Percentiles rank a stretch among this genome's conserved stretches.
Conservation (phyloP, 1,284 basidiomycete species). For the Leccinum huronense region DNA sequence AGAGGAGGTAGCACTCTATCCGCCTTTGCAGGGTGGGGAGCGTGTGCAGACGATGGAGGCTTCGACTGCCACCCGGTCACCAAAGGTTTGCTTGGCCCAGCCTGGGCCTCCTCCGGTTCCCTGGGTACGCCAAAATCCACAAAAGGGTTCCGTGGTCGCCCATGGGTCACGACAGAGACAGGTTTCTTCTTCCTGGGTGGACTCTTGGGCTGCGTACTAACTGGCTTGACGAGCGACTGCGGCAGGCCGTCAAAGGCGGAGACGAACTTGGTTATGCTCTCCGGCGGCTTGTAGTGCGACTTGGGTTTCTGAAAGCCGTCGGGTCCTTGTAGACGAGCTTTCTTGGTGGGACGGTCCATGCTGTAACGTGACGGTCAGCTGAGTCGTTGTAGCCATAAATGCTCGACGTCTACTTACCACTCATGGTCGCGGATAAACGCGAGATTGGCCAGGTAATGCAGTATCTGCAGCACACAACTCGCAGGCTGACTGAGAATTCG, state of each 20-base stretch:
- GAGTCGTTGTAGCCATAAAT: conserved; percentile 13
- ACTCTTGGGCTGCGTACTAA: not conserved
- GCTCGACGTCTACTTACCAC: not conserved
- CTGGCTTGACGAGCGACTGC: conserved; percentile 6
- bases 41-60: conserved; percentile 6
- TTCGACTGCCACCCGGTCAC: conserved; percentile 8
- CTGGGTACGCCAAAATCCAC: conserved; percentile 12
- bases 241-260: conserved; percentile 26
- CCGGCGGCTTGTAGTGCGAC: conserved; percentile 31
- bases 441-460: conserved; percentile 54
- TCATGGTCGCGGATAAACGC: conserved; percentile 38
- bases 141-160: conserved; percentile 26
- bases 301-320: conserved; percentile 34
- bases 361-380: conserved; percentile 6
- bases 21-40: not conserved
- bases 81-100: conserved; percentile 21
- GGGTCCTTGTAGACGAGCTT: conserved; percentile 29
- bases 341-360: conserved; percentile 31
- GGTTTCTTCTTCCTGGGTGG: conserved; percentile 14
- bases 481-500: not conserved
- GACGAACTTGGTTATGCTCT: conserved; percentile 33
- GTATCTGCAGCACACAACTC: not conserved
- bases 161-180: conserved; percentile 10
- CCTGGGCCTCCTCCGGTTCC: conserved; percentile 8
- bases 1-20: conserved; percentile 13